Conservation (phyloP, 2,329 filamentous ascomycete species). For the Phyllosticta capitalensis region DNA sequence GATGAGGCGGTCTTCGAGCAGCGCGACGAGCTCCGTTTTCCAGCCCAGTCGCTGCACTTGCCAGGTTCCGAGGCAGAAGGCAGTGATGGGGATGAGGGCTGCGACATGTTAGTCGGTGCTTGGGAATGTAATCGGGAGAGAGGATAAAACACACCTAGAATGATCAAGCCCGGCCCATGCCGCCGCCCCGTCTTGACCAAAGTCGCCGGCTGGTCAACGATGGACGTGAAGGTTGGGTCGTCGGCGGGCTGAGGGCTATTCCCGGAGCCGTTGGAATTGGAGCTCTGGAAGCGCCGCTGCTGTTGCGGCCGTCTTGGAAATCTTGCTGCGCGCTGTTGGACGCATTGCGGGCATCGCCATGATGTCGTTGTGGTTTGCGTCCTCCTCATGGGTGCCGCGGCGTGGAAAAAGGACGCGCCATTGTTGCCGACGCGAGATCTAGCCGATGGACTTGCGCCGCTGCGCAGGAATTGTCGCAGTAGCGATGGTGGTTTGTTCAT, state of each 20-base stretch:
- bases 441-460: not conserved
- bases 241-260: constrained; percentile 51
- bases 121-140: not conserved
- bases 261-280: constrained; percentile 8
- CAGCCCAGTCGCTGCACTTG: constrained; percentile 86
- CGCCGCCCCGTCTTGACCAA: constrained; percentile 65
- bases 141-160: constrained; percentile 50
- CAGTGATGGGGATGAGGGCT: constrained; percentile 82
- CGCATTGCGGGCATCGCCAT: constrained; percentile 11
- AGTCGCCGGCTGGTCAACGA: constrained; percentile 75
- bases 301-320: not conserved
- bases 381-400: not conserved
- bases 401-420: not conserved
- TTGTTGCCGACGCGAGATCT: not conserved
- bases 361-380: not conserved
- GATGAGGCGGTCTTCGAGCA: constrained; percentile 83
- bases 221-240: constrained; percentile 69
- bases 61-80: constrained; percentile 87
- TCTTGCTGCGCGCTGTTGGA: not conserved
- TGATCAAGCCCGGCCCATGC: constrained; percentile 71
- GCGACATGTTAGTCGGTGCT: constrained; percentile 1
- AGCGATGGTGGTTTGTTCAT: not conserved
- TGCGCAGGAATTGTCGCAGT: constrained; percentile 3
- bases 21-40: constrained; percentile 88
- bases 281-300: constrained; percentile 13